A percentile compares a stretch with the other conserved stretches of the same genome.
phyloP scores from a whole-genome alignment of 2,329 filamentous ascomycete genomes.

The Pseudocercospora vitis region DNA sequence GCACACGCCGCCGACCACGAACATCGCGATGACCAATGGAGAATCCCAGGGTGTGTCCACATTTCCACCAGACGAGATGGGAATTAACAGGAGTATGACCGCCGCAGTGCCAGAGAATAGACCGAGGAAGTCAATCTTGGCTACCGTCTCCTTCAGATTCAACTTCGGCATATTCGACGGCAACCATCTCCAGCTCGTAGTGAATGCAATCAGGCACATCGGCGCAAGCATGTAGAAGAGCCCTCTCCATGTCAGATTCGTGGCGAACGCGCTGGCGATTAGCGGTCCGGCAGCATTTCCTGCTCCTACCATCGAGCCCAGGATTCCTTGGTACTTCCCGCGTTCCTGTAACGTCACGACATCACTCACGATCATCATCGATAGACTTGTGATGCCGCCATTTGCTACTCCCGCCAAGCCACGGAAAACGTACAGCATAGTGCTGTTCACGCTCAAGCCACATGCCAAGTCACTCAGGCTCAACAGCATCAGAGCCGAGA shows the following conservation, averaged over 20 bases:
- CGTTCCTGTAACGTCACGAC: constrained; percentile 59
- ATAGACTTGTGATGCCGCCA: constrained; percentile 60
- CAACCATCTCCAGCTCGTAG: constrained; percentile 53
- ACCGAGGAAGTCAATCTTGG: constrained; percentile 61
- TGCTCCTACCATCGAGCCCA: constrained; percentile 47
- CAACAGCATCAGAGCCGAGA: constrained; percentile 55
- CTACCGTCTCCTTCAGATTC: constrained; percentile 49
- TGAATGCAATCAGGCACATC: constrained; percentile 49
- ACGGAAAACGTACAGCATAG: constrained; percentile 62
- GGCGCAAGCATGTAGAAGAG: constrained; percentile 56
- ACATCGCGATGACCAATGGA: constrained; percentile 60
- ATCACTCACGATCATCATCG: constrained; percentile 64
- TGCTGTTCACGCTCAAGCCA: constrained; percentile 55
- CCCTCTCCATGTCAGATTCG: constrained; percentile 46
- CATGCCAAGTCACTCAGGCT: constrained; percentile 60
- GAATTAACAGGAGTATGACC: constrained; percentile 62
- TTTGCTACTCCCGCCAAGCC: constrained; percentile 62
- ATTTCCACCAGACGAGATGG: constrained; percentile 57
- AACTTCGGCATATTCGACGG: constrained; percentile 53
- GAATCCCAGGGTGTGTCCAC: constrained; percentile 54
- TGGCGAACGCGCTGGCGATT: constrained; percentile 48
- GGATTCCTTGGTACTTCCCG: constrained; percentile 52
- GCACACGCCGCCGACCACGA: constrained; percentile 51
- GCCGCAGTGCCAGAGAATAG: constrained; percentile 56
- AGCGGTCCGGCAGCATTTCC: constrained; percentile 52